A percentile compares a stretch with the other conserved stretches of the same genome.
phyloP scores from a whole-genome alignment of 2,329 filamentous ascomycete genomes.

The Nigrospora sphaerica region DNA sequence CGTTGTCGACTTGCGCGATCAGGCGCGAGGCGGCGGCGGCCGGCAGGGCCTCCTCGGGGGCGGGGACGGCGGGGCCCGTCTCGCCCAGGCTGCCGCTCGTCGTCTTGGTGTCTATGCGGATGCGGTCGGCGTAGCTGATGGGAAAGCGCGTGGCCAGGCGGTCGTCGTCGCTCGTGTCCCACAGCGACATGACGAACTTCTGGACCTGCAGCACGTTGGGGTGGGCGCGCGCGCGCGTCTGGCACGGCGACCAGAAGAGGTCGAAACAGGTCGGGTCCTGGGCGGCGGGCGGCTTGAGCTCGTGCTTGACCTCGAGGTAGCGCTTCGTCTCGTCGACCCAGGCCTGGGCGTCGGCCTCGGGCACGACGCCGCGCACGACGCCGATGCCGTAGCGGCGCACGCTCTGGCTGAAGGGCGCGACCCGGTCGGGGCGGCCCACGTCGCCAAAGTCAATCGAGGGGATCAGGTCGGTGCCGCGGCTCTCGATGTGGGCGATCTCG shows the following conservation, averaged over 20 bases:
- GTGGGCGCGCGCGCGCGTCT: constrained; percentile 61
- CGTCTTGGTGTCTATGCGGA: constrained; percentile 57
- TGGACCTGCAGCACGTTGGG: constrained; percentile 57
- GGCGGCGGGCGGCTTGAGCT: constrained; percentile 46
- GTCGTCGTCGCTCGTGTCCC: constrained; percentile 50
- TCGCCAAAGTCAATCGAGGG: constrained; percentile 48
- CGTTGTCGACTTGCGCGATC: constrained; percentile 64
- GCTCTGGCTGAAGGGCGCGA: constrained; percentile 47
- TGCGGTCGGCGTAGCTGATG: constrained; percentile 61
- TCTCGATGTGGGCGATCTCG: constrained; percentile 45
- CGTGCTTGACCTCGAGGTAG: constrained; percentile 46
- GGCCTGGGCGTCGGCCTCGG: constrained; percentile 44
- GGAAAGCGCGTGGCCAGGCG: constrained; percentile 54
- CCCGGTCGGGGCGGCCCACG: constrained; percentile 37
- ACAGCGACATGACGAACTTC: constrained; percentile 59
- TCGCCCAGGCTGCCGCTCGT: constrained; percentile 23
- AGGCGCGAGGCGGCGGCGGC: constrained; percentile 35
- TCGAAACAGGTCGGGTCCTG: constrained; percentile 65
- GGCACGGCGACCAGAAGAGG: constrained; percentile 66
- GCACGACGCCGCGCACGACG: constrained; percentile 58
- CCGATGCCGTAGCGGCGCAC: constrained; percentile 57
- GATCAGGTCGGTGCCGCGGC: constrained; percentile 43
- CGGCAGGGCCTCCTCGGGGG: constrained; percentile 19
- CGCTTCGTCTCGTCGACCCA: constrained; percentile 53
- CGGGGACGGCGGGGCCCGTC: constrained; percentile 15